Base-by-base conservation (phyloP, 257 asterid species). In the Nicotiana undulata region DNA sequence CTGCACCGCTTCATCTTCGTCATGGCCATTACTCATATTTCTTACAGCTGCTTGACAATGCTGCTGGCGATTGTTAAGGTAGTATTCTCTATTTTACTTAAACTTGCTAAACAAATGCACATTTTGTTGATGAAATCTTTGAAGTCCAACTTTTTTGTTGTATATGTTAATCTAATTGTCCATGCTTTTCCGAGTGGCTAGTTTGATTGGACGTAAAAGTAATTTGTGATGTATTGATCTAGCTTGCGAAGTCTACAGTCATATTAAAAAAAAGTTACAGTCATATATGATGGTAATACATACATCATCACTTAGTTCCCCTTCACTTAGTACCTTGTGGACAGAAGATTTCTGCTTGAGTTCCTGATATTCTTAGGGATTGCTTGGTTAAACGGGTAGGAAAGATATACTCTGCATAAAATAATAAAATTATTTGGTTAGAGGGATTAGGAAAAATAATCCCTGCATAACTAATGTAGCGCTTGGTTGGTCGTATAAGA, bases 11-110 rank as follows among this genome's bases (percentile, higher is more conserved):
- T 96, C 92, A 94, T 96, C 86, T 96, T 96, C 82, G 97, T 94
- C 84, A 96, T 96, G 99, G 98, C 99, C 32, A 81, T 94, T 80
- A 94, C 98, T 6, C 99, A 96, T 81, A 84, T 96, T 81, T 88
- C 98, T 61, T 96, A 96, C 86, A 96, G 99, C 83, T 96, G 99
- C 92, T 86, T 96, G 76, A 96, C 99, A 46, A 96, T 96, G 99
- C 82, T 94, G 89, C 93, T 96, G 81, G 99, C 97, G 4, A 91
- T 96, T 77, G 96, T 92, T 56, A 96, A 96, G 99, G 99, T 96
- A 61, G 64, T n/a, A 11, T 79, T 51, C 76, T 81, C 82, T 67
- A 24, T 67, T 81, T 55, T 29, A 26, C 63, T 74, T 16, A 63
- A 46, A 46, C 9, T 72, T 46, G 78, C 16, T 72, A 46, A 72